A percentile compares a stretch with the other conserved stretches of the same genome.
These are phyloP conservation scores for Pyrus hybrid DNA, from an alignment of 331 rosid species.

Conservation along the genomic window DNA sequence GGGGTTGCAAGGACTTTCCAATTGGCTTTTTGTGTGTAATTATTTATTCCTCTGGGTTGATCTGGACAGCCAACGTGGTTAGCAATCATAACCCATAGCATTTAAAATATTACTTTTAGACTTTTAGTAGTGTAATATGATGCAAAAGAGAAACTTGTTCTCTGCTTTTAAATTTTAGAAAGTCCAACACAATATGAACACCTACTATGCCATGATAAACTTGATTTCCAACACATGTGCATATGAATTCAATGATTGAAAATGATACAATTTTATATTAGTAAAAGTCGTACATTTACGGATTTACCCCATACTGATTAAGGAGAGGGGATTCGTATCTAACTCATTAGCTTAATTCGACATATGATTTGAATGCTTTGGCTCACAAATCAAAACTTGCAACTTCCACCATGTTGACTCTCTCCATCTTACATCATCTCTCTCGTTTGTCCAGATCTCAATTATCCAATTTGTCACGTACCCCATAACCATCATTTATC, in stretches of 20 bases:
- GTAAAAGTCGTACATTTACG: neutral
- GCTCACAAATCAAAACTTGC: no score
- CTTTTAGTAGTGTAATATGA: no score
- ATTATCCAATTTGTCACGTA: neutral
- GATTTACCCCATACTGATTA: neutral
- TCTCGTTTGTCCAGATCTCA: neutral
- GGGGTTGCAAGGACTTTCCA: conserved; percentile 12
- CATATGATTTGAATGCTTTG: no score
- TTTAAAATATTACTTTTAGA: no score
- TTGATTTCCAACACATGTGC: neutral
- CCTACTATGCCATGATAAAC: neutral
- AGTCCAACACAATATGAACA: neutral
- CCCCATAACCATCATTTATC: neutral
- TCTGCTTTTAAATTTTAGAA: neutral
- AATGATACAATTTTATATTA: neutral
- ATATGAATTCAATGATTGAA: neutral
- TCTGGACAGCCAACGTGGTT: neutral
- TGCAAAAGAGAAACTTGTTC: neutral
- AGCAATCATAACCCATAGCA: no score
- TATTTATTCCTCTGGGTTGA: neutral
- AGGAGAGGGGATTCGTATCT: neutral
- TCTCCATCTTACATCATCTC: no score
- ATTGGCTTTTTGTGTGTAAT: neutral
- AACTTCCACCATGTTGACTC: neutral
- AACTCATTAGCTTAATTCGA: neutral